Base-by-base conservation (phyloP, 106 monocot genomes). In the Dioscorea alata region DNA sequence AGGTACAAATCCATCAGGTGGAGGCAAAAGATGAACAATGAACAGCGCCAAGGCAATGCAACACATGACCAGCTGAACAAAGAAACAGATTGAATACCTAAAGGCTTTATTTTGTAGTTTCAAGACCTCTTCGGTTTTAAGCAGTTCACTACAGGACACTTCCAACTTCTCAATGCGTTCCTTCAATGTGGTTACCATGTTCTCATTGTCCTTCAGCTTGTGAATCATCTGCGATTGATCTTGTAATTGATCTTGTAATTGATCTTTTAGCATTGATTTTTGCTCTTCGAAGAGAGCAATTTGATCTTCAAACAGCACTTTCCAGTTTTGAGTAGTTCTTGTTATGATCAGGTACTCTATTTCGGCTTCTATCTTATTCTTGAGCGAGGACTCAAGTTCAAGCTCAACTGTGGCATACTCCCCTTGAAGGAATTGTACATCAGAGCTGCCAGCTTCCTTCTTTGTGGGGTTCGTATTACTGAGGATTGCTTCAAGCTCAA, bases 281-380 rank as follows among this genome's bases (percentile, higher is more conserved):
- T 85, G 82, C 76, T 73, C 82, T 49, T 80, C 65, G 9, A 77
- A 60, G 18, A 88, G 80, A 60, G 68, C 50, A 32, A 73, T 69
- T 12, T 79, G 69, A 60, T 86, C 81, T 20, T 86, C 76, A 4
- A 23, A 32, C 17, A 60, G 48, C 19, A 71, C 17, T 75, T 66
- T 74, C 75, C 65, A 84, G 23, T 49, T 66, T 12, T 74, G 67
- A 1, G 64, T 60, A 10, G 78, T 62, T 72, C 69, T 77, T 13
- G 74, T 51, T 34, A 88, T 49, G 23, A 83, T 62, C 19, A 88
- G 48, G 48, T 51, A 83, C 64, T 88, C 61, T 6, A 87, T 60
- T 64, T 91, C 87, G 3, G 69, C 64, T 63, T 81, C 87, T 14
- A 87, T 66, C 17, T 72, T 84, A 69, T 82, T 81, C 33, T 48